Evolutionary conservation across 805 yeast genomes (phyloP).

Genomic region (Candida succiphila): DNA sequence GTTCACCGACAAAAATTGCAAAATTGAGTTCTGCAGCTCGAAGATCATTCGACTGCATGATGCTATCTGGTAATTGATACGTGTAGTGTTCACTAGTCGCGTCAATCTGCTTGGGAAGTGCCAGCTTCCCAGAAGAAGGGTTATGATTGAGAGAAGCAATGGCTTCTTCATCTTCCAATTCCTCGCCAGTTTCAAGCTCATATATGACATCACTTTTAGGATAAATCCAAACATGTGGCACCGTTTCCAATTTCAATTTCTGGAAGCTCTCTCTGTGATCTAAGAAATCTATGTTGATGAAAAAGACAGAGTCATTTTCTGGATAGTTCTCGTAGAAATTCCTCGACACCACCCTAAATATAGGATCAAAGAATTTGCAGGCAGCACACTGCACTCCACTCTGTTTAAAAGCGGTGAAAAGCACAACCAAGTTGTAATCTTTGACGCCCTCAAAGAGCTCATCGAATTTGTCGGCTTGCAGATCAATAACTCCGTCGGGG

Average conservation of each 20-base stretch:
- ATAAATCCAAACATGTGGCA: constrained; percentile 61
- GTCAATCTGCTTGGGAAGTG: constrained; percentile 7
- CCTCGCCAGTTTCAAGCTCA: constrained; percentile 21
- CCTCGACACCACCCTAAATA: constrained; percentile 29
- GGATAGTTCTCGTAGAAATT: constrained; percentile 36
- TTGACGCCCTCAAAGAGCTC: constrained; percentile 34
- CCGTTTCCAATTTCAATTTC: constrained; percentile 32
- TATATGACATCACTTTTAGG: constrained; percentile 25
- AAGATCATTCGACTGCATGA: constrained; percentile 11
- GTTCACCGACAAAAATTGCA: constrained; percentile 42
- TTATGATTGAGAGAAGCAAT: constrained; percentile 9
- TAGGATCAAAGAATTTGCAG: constrained; percentile 35
- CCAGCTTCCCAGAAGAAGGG: constrained; percentile 7
- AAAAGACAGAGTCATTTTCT: constrained; percentile 28
- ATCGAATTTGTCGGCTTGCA: constrained; percentile 30
- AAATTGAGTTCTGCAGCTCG: constrained; percentile 32
- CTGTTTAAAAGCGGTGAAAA: constrained; percentile 40
- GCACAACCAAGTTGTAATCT: constrained; percentile 39
- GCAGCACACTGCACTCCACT: constrained; percentile 31
- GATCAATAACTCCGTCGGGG: constrained; percentile 29
- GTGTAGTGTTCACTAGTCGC: constrained; percentile 17
- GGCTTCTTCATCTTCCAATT: constrained; percentile 14
- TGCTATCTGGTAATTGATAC: constrained; percentile 13
- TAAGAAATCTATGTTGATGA: constrained; percentile 41
- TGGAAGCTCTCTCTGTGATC: constrained; percentile 31